phyloP scores from a whole-genome alignment of 106 monocot genomes.

The Iris macrosiphon region DNA sequence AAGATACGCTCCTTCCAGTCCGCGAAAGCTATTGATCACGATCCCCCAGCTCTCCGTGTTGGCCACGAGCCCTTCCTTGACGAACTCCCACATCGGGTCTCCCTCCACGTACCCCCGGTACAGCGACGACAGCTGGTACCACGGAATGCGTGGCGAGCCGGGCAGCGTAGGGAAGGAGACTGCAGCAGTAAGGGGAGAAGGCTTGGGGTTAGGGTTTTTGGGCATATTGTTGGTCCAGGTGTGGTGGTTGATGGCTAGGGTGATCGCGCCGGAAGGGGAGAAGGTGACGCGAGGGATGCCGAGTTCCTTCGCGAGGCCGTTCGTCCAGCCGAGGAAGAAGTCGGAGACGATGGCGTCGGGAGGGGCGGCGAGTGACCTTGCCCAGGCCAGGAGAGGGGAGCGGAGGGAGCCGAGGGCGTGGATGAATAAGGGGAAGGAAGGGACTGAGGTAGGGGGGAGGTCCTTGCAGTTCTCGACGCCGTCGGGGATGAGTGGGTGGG shows the following conservation, averaged over 20 bases:
- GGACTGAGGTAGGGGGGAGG: not conserved
- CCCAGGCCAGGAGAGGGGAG: conserved; percentile 25
- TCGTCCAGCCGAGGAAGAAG: conserved; percentile 34
- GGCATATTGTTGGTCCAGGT: conserved; percentile 25
- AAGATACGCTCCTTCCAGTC: conserved; percentile 18
- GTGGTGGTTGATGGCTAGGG: conserved; percentile 17
- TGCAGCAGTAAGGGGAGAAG: no score
- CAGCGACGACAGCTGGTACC: conserved; percentile 23
- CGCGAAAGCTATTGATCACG: conserved; percentile 32
- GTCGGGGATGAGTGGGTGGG: conserved; percentile 22
- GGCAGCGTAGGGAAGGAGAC: conserved; percentile 37
- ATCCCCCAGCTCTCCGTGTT: conserved; percentile 30
- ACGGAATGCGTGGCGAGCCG: conserved; percentile 13
- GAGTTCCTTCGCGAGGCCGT: conserved; percentile 12
- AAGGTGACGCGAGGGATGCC: conserved; percentile 20
- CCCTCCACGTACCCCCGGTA: conserved; percentile 24
- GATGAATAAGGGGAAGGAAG: conserved; percentile 11
- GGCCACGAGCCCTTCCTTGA: conserved; percentile 4
- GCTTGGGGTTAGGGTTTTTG: not conserved
- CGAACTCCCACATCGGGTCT: conserved; percentile 14
- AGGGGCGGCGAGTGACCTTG: not conserved
- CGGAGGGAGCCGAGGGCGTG: conserved; percentile 16
- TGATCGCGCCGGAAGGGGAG: conserved; percentile 17
- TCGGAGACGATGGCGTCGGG: conserved; percentile 18
- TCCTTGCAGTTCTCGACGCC: conserved; percentile 26